These are phyloP conservation scores for Penicillium sp. DNA, from an alignment of 2,329 filamentous ascomycete species.

Conservation along the genomic window DNA sequence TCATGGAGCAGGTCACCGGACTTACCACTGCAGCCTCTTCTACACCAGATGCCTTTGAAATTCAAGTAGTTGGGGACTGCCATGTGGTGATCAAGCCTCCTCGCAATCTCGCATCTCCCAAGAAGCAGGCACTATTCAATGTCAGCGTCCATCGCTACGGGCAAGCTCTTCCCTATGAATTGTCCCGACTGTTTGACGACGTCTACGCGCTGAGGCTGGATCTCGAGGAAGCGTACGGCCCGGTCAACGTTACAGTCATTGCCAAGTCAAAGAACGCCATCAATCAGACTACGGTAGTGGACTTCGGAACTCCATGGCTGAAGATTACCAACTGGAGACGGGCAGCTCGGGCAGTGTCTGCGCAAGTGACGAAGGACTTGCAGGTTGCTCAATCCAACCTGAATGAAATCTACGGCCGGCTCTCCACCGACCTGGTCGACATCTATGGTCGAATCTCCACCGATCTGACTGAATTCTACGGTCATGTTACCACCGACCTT, in stretches of 20 bases:
- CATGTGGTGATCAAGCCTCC: slow-evolving; percentile 52
- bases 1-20: slow-evolving; percentile 24
- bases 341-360: slow-evolving; percentile 34
- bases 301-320: slow-evolving; percentile 46
- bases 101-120: slow-evolving; percentile 37
- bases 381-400: slow-evolving; percentile 36
- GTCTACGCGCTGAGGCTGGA: slow-evolving; percentile 51
- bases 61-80: slow-evolving; percentile 51
- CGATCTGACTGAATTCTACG: slow-evolving; percentile 36
- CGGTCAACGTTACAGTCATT: slow-evolving; percentile 47
- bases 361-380: slow-evolving; percentile 36
- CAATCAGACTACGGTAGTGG: slow-evolving; percentile 36
- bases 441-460: slow-evolving; percentile 36
- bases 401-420: slow-evolving; percentile 34
- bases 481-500: slow-evolving; percentile 36
- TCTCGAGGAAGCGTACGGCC: slow-evolving; percentile 46
- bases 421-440: slow-evolving; percentile 36
- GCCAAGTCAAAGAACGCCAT: slow-evolving; percentile 33
- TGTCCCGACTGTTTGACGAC: slow-evolving; percentile 50
- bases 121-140: slow-evolving; percentile 46
- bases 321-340: slow-evolving; percentile 46
- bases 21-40: slow-evolving; percentile 21
- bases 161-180: slow-evolving; percentile 40
- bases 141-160: slow-evolving; percentile 47
- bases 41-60: slow-evolving; percentile 42